These are phyloP conservation scores for Coemansia sp. DNA, from an alignment of 192 early-diverging fungal genomes.

Conservation along the genomic window DNA sequence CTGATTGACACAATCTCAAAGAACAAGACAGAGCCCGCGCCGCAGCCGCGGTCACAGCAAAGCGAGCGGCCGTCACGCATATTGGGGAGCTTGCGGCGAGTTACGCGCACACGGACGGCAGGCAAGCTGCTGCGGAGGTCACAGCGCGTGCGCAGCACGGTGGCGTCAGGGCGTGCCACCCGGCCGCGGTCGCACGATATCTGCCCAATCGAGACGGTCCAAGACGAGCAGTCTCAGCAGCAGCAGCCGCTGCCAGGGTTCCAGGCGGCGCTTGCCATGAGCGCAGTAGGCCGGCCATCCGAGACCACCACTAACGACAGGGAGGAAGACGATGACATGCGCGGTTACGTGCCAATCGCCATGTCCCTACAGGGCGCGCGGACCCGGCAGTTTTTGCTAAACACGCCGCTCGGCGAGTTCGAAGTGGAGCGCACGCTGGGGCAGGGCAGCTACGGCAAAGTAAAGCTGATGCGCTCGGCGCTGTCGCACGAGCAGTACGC, in stretches of 20 bases:
- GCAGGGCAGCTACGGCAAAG: conserved; percentile 57
- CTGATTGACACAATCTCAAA: conserved; percentile 29
- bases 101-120: background rate
- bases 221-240: too few species aligned
- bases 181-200: conserved; percentile 9
- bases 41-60: background rate
- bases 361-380: conserved; percentile 43
- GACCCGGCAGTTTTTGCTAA: conserved; percentile 44
- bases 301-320: background rate
- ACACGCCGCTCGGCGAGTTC: conserved; percentile 55
- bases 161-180: background rate
- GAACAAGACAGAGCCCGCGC: background rate
- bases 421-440: conserved; percentile 42
- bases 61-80: background rate
- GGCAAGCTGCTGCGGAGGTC: background rate
- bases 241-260: background rate
- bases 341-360: conserved; percentile 23
- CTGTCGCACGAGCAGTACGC: conserved; percentile 49
- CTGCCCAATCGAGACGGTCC: conserved; percentile 17
- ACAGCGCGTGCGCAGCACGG: background rate
- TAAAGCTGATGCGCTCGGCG: conserved; percentile 52
- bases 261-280: background rate
- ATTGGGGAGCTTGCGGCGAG: conserved; percentile 22
- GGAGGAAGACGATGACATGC: background rate
- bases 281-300: background rate